These are phyloP conservation scores for Lactifluus volemus DNA, from an alignment of 768 basidiomycete genomes.

Conservation along the genomic window DNA sequence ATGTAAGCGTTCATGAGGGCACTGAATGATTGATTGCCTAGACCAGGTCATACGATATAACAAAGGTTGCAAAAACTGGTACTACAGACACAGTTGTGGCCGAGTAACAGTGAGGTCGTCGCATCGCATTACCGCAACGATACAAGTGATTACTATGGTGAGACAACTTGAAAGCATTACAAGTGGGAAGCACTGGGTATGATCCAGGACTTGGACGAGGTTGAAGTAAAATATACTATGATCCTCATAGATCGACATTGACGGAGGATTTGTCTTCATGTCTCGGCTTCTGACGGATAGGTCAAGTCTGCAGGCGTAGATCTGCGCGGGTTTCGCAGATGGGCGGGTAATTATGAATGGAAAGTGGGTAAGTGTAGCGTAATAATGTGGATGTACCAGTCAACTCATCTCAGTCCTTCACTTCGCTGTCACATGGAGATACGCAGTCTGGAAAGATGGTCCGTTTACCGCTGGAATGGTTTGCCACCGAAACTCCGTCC, in stretches of 20 bases:
- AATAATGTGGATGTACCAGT: neutral
- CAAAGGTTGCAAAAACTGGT: neutral
- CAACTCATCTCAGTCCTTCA: slow-evolving; percentile 1
- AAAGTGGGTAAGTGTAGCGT: neutral
- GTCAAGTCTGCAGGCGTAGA: neutral
- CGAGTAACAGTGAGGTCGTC: neutral
- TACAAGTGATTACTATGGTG: neutral
- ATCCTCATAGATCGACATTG: neutral
- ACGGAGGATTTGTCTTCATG: neutral
- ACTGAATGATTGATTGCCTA: neutral
- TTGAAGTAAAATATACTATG: neutral
- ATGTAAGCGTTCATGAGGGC: neutral
- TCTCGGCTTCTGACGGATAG: neutral
- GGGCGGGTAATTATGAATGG: neutral
- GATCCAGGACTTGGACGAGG: neutral
- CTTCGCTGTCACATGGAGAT: neutral
- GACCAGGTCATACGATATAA: neutral
- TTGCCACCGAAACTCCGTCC: neutral
- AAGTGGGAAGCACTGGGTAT: neutral
- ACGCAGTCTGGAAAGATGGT: neutral
- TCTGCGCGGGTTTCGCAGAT: neutral
- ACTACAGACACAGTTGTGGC: neutral
- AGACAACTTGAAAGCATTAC: neutral
- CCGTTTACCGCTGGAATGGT: neutral
- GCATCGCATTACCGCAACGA: neutral